Evolutionary conservation across 2,329 filamentous ascomycete genomes (phyloP).

Genomic region (Fusarium palustre): DNA sequence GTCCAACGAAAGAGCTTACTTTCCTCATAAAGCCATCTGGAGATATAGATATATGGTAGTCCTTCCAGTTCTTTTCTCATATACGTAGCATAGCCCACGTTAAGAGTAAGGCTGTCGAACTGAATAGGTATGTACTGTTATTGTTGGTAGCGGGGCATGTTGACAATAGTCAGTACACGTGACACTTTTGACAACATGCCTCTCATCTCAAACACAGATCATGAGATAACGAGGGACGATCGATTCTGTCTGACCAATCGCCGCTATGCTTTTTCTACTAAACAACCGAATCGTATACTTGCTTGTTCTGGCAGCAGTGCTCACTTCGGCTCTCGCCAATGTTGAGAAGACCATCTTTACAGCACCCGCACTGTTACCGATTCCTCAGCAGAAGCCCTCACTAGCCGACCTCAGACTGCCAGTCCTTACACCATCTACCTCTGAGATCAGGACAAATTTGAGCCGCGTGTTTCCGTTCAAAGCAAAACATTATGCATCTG

Average conservation of each 20-base stretch:
- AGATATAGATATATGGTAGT: background rate
- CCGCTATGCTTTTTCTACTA: constrained; percentile 19
- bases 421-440: constrained; percentile 68
- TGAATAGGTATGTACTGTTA: background rate
- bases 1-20: background rate
- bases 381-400: constrained; percentile 58
- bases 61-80: background rate
- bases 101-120: background rate
- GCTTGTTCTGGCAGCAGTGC: constrained; percentile 24
- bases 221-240: background rate
- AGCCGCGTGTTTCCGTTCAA: constrained; percentile 74
- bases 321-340: constrained; percentile 67
- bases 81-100: background rate
- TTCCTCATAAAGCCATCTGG: background rate
- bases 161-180: constrained; percentile 8
- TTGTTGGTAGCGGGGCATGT: constrained; percentile 16
- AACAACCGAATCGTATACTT: background rate
- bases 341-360: constrained; percentile 93
- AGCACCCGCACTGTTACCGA: constrained; percentile 69
- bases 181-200: constrained; percentile 12
- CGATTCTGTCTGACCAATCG: background rate
- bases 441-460: constrained; percentile 71
- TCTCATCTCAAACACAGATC: background rate
- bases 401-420: constrained; percentile 71
- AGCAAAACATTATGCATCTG: constrained; percentile 58